These are phyloP conservation scores for Naganishia kalamii DNA, from an alignment of 768 basidiomycete species.

Conservation along the genomic window DNA sequence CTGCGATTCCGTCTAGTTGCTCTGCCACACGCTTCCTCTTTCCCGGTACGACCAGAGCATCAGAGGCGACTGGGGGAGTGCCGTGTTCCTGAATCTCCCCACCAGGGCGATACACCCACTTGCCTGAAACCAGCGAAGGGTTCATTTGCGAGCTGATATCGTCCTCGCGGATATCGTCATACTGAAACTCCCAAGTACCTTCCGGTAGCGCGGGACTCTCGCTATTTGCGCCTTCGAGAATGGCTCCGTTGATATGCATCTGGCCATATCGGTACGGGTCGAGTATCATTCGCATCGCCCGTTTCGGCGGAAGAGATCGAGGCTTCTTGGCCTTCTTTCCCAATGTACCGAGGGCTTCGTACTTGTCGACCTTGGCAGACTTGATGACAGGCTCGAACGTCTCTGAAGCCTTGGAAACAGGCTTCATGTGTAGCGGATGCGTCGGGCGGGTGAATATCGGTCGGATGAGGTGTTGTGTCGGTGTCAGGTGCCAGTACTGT, in stretches of 20 bases:
- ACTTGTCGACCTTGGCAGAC: background rate
- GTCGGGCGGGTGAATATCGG: slow-evolving; percentile 40
- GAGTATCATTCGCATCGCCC: slow-evolving; percentile 34
- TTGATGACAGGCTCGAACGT: background rate
- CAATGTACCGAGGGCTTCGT: background rate
- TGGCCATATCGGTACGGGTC: slow-evolving; percentile 35
- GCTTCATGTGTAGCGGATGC: slow-evolving; percentile 32
- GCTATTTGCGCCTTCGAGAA: background rate
- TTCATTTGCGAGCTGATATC: background rate
- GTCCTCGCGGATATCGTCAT: background rate
- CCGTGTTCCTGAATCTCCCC: background rate
- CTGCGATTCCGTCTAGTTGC: background rate
- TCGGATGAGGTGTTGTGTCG: slow-evolving; percentile 29
- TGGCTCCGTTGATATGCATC: slow-evolving; percentile 7
- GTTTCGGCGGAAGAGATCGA: slow-evolving; percentile 27
- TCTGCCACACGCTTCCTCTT: slow-evolving; percentile 9
- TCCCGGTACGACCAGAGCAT: background rate
- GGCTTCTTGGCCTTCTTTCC: slow-evolving; percentile 20
- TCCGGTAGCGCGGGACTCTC: background rate
- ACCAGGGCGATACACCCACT: background rate
- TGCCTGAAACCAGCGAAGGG: background rate
- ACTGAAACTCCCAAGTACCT: slow-evolving; percentile 1
- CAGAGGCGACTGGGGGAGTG: background rate
- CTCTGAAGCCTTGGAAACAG: background rate
- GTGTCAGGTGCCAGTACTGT: slow-evolving; percentile 32